These are phyloP conservation scores for Naematelia aurantialba DNA, from an alignment of 768 basidiomycete genomes.

Conservation along the genomic window DNA sequence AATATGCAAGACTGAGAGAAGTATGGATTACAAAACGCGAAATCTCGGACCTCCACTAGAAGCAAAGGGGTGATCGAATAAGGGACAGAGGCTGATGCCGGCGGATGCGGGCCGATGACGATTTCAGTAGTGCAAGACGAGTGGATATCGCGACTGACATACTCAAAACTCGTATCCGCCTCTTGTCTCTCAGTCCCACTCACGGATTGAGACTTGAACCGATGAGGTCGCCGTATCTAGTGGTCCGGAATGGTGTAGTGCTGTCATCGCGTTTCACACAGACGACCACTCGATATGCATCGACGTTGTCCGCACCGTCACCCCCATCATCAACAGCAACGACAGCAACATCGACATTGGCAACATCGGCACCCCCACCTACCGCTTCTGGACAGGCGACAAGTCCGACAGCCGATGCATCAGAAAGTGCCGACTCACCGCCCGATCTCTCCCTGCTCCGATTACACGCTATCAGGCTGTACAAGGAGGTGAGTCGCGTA, in stretches of 20 bases:
- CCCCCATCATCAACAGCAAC: not conserved
- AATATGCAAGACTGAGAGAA: not conserved
- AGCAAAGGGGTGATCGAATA: not conserved
- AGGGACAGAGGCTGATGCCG: not conserved
- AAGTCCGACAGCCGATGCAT: not conserved
- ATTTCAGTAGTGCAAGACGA: not conserved
- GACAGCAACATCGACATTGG: not conserved
- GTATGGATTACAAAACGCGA: too few species aligned
- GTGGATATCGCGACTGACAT: too few species aligned
- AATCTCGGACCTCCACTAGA: too few species aligned
- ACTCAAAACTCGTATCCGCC: too few species aligned
- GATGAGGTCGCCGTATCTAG: too few species aligned
- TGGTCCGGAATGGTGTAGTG: too few species aligned
- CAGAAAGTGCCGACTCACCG: not conserved
- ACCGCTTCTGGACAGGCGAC: too few species aligned
- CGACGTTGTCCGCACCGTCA: not conserved
- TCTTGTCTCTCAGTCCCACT: too few species aligned
- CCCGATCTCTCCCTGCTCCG: conserved; percentile 17
- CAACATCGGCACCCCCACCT: not conserved
- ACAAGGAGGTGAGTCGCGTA: conserved; percentile 44
- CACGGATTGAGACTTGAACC: too few species aligned
- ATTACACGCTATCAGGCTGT: conserved; percentile 46
- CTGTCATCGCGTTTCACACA: too few species aligned
- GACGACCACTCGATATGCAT: not conserved
- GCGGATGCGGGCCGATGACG: not conserved